Base-by-base conservation (phyloP, 768 basidiomycete genomes). In the Lentinus tigrinus region DNA sequence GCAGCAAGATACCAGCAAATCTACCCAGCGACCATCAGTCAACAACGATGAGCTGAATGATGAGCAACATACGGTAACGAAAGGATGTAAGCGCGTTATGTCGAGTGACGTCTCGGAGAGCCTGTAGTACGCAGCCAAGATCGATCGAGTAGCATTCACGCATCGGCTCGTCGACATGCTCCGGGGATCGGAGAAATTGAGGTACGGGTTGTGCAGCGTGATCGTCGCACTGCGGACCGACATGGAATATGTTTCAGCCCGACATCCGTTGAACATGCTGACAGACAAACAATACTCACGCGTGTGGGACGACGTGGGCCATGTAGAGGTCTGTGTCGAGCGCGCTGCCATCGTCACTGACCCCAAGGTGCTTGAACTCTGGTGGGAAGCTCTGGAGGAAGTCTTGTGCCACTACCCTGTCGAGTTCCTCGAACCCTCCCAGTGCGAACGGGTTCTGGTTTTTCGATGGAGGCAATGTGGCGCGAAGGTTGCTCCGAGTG, bases 1-100 rank as follows among this genome's bases (percentile, higher is more conserved):
- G 92, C 91, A 7, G 91, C 92, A 16, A 94, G 83, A 71, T 94
- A 93, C 91, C 91, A 94, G 70, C 91, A 92, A 46, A 93, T 93
- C 89, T 91, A 47, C 42, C 66, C 50, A 26, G 9, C 21, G 26
- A 51, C n/a, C 42, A 44, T 24, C 6, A 19, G 10, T 31, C 17
- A 43, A 31, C 42, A 5, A 28, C 16, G 49, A 16, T 27, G 23
- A 17, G 13, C 16, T 7, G 26, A 8, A 28, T 38, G 23, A 24
- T 38, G 39, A 6, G 23, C 8, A 36, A 69, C 89, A 55, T 64
- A 92, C 91, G 63, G 87, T 86, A 21, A 88, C 87, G 66, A 91
- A 91, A 16, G 91, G 91, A 72, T 94, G 91, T 49, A 94, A 67
- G 54, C 89, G 76, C 17, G 86, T 85, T 60, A 89, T 85, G 60